These are phyloP conservation scores for Clarireedia monteithiana DNA, from an alignment of 2,329 filamentous ascomycete genomes.

Conservation along the genomic window DNA sequence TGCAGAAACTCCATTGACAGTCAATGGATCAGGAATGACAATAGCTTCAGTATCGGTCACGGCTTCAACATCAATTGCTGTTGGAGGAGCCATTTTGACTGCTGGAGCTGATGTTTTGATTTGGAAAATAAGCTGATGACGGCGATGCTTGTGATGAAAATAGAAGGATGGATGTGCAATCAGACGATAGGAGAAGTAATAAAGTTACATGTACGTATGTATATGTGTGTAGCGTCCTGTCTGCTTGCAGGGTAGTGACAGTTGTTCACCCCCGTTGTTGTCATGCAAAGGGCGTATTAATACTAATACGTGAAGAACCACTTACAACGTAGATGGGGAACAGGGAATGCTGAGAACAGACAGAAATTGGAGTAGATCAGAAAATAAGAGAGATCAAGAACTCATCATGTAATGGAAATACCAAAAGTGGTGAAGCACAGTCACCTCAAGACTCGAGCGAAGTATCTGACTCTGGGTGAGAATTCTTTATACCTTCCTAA, in stretches of 20 bases:
- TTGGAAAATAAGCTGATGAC: neutral
- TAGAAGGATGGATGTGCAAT: neutral
- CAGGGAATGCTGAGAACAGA: neutral
- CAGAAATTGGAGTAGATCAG: neutral
- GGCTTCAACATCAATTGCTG: slow-evolving; percentile 28
- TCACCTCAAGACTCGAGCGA: no score
- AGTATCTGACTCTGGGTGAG: no score
- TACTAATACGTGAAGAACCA: neutral
- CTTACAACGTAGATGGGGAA: neutral
- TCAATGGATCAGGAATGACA: slow-evolving; percentile 37
- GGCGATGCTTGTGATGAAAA: neutral
- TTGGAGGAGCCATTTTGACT: slow-evolving; percentile 35
- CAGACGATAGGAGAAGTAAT: neutral
- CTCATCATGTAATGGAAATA: neutral
- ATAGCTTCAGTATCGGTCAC: slow-evolving; percentile 37
- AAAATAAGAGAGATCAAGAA: neutral
- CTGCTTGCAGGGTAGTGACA: slow-evolving; percentile 4
- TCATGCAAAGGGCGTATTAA: slow-evolving; percentile 3
- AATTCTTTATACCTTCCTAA: no score
- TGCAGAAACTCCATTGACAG: slow-evolving; percentile 57
- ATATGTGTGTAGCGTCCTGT: no score
- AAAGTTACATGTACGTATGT: neutral
- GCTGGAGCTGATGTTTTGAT: neutral
- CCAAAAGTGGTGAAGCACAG: neutral
- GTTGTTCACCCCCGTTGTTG: neutral